Percentiles rank a stretch among this genome's conserved stretches.
These are phyloP conservation scores for Amborella trichopoda DNA, from an alignment of 164 flowering plant genomes.

Conservation along the genomic window DNA sequence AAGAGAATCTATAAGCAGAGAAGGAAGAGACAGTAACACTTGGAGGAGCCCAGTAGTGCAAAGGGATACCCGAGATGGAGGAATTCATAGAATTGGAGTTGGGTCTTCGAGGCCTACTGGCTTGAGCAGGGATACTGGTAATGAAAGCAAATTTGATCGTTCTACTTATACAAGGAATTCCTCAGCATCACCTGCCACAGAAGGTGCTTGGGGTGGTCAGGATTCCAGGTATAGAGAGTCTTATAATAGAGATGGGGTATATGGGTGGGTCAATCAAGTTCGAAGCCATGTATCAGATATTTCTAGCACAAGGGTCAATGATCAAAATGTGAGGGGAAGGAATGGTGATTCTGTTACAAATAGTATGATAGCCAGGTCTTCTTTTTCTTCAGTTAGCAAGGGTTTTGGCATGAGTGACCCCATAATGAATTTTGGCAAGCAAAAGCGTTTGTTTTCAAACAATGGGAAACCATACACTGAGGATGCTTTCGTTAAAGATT, in stretches of 20 bases:
- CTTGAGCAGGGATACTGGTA: slow-evolving; percentile 22
- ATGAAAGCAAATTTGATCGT: slow-evolving; percentile 30
- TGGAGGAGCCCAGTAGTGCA: slow-evolving; percentile 44
- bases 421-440: slow-evolving; percentile 42
- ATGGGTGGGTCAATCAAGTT: slow-evolving; percentile 34
- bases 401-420: slow-evolving; percentile 37
- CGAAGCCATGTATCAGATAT: slow-evolving; percentile 32
- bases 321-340: slow-evolving; percentile 10
- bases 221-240: slow-evolving; percentile 14
- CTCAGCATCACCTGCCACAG: background rate
- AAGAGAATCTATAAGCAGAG: slow-evolving; percentile 34
- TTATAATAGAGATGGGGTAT: slow-evolving; percentile 32
- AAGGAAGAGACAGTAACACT: slow-evolving; percentile 40
- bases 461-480: slow-evolving; percentile 44
- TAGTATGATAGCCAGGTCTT: slow-evolving; percentile 24
- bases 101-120: slow-evolving; percentile 19
- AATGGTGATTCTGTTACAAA: slow-evolving; percentile 27
- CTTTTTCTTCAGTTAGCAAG: slow-evolving; percentile 34
- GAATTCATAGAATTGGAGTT: slow-evolving; percentile 23
- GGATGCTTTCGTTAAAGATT: slow-evolving; percentile 51
- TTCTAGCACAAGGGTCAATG: slow-evolving; percentile 26
- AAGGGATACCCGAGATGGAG: slow-evolving; percentile 28
- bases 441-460: slow-evolving; percentile 33
- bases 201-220: slow-evolving; percentile 22
- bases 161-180: slow-evolving; percentile 9